Evolutionary conservation across 2,329 filamentous ascomycete genomes (phyloP).

Genomic region (Xylariomycetidae sp.): DNA sequence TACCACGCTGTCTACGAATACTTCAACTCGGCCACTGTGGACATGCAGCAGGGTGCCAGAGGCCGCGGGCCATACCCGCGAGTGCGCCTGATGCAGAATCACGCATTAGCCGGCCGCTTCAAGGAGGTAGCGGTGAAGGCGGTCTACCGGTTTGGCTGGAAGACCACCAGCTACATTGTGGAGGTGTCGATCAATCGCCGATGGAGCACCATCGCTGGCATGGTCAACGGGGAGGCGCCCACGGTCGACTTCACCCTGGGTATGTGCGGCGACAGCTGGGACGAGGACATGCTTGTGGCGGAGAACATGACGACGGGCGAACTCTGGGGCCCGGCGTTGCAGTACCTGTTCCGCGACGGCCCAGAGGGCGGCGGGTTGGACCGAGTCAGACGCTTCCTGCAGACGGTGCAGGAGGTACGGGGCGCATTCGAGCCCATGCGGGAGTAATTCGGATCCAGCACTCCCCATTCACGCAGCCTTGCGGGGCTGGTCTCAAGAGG

Average conservation of each 20-base stretch:
- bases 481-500: not conserved
- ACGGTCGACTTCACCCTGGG: conserved; percentile 21
- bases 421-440: not conserved
- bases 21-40: conserved; percentile 17
- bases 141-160: conserved; percentile 27
- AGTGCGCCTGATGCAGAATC: conserved; percentile 12
- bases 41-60: conserved; percentile 6
- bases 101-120: conserved; percentile 15
- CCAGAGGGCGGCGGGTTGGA: not conserved
- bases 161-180: conserved; percentile 25
- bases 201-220: conserved; percentile 20
- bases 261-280: conserved; percentile 28
- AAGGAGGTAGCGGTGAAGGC: conserved; percentile 26
- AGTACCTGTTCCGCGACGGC: conserved; percentile 15
- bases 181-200: conserved; percentile 30
- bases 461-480: not conserved
- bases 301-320: conserved; percentile 13
- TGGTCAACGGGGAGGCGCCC: conserved; percentile 8
- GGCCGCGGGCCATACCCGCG: conserved; percentile 22
- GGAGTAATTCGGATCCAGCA: too few relatives aligned
- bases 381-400: conserved; percentile 4
- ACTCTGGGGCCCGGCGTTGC: conserved; percentile 22
- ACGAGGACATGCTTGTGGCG: conserved; percentile 10
- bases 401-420: conserved; percentile 7
- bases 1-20: conserved; percentile 15